Evolutionary conservation across 768 basidiomycete species (phyloP).

Genomic region (Trametes punicea): DNA sequence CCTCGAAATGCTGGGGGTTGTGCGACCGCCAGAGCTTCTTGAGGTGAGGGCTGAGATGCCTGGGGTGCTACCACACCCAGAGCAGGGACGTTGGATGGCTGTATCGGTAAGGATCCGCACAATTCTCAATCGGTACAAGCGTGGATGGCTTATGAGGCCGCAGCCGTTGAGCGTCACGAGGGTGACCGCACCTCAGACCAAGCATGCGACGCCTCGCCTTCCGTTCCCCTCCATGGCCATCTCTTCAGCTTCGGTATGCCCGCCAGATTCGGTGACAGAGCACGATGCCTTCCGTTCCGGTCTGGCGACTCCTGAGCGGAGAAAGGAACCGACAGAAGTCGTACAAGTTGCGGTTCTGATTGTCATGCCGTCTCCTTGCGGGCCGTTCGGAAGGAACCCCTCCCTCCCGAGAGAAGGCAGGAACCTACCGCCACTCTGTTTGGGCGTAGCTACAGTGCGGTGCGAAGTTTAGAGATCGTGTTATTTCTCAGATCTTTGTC

Average conservation of each 20-base stretch:
- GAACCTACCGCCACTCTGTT: too few relatives aligned
- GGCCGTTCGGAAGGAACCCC: too few relatives aligned
- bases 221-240: too few relatives aligned
- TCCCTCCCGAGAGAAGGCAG: too few relatives aligned
- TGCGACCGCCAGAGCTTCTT: not conserved
- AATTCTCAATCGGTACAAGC: not conserved
- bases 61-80: not conserved
- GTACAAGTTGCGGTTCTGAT: not conserved
- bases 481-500: too few relatives aligned
- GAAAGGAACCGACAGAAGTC: not conserved
- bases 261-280: too few relatives aligned
- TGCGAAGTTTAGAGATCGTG: too few relatives aligned
- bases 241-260: too few relatives aligned
- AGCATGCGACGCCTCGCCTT: not conserved
- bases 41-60: not conserved
- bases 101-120: not conserved
- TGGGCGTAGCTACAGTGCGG: too few relatives aligned
- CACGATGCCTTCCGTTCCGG: not conserved
- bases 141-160: not conserved
- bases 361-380: not conserved
- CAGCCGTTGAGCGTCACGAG: not conserved
- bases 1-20: not conserved
- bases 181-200: not conserved
- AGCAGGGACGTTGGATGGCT: not conserved
- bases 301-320: not conserved